Evolutionary conservation across 257 asterid species (phyloP), one percentile per base, ranked within the genome.

Genomic region (Misopates orontium): DNA sequence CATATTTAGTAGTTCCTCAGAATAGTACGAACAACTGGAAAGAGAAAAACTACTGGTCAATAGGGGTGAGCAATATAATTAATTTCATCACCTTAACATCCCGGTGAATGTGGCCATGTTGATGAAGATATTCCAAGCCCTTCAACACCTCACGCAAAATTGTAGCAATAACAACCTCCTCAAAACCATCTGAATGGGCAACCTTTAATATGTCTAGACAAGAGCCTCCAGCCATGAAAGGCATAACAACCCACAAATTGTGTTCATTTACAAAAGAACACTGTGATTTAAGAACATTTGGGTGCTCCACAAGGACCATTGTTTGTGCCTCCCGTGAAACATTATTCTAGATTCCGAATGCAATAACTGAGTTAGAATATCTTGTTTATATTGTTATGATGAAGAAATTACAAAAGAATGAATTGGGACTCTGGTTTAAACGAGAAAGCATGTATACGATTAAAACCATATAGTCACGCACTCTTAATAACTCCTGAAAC

Each of bases 101-200:
- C 21, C 99, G 90, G 71, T 94, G 99, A 69, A 94, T 94, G 83
- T 88, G 97, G 49, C 99, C 99, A 56, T 94, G 99, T 64, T 90
- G 86, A 65, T 90, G 99, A 72, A 94, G 98, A 77, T 94, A 94
- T 31, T 86, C 96, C 83, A 94, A 87, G 47, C 96, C 96, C 80
- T 85, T 88, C 79, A 94, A 71, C 45, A 83, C 96, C 66, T 94
- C 99, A 55, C 96, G 90, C 69, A 94, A 75, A 74, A 90, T 63
- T 62, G 98, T 88, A 71, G 98, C 98, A 70, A 94, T 94, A 42
- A 88, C 91, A 68, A 78, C 89, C 82, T 94, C 99, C 79, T 91
- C 96, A 18, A 94, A 87, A 41, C 99, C 99, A 85, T 94, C 95
- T 6, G 96, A 96, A 54, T 94, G 81, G 51, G 79, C 80, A 56